These are phyloP conservation scores for Penicillium digitatum DNA, from an alignment of 2,329 filamentous ascomycete genomes.

Conservation along the genomic window DNA sequence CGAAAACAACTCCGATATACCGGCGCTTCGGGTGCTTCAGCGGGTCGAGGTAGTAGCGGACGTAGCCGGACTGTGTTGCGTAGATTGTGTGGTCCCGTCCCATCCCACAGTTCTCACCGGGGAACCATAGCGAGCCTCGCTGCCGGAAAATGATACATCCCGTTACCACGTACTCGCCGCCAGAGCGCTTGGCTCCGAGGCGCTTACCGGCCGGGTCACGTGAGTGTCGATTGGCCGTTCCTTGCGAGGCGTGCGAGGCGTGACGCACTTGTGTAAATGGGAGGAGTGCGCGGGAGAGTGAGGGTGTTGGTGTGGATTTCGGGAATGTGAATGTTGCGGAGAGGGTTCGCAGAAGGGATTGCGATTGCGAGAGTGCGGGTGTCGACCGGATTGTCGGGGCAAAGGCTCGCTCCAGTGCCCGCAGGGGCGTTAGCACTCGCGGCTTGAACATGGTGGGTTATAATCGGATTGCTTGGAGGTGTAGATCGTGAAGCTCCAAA, in stretches of 20 bases:
- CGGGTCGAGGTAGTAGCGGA: slow-evolving; percentile 94
- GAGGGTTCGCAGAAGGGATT: slow-evolving; percentile 31
- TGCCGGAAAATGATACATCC: slow-evolving; percentile 99
- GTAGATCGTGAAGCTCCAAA: slow-evolving; percentile 20
- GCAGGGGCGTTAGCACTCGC: slow-evolving; percentile 38
- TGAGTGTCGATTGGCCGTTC: slow-evolving; percentile 62
- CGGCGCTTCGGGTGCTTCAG: slow-evolving; percentile 75
- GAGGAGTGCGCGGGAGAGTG: slow-evolving; percentile 31
- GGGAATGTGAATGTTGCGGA: slow-evolving; percentile 25
- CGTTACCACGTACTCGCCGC: slow-evolving; percentile 87
- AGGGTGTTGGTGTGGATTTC: slow-evolving; percentile 24
- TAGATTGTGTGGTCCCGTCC: slow-evolving; percentile 96
- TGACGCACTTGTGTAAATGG: slow-evolving; percentile 52
- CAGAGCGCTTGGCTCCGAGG: slow-evolving; percentile 87
- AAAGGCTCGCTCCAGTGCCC: slow-evolving; percentile 39
- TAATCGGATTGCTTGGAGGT: slow-evolving; percentile 13
- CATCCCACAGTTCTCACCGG: slow-evolving; percentile 92
- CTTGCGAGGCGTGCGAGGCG: slow-evolving; percentile 63
- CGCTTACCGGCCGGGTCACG: slow-evolving; percentile 76
- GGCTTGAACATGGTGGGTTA: slow-evolving; percentile 43
- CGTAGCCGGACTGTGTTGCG: slow-evolving; percentile 78
- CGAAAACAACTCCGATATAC: slow-evolving; percentile 90
- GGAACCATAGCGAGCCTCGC: slow-evolving; percentile 88
- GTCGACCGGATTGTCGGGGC: slow-evolving; percentile 30
- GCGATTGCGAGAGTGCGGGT: slow-evolving; percentile 25